phyloP scores from a whole-genome alignment of 1,284 basidiomycete genomes.

The Ceratobasidium sp. region DNA sequence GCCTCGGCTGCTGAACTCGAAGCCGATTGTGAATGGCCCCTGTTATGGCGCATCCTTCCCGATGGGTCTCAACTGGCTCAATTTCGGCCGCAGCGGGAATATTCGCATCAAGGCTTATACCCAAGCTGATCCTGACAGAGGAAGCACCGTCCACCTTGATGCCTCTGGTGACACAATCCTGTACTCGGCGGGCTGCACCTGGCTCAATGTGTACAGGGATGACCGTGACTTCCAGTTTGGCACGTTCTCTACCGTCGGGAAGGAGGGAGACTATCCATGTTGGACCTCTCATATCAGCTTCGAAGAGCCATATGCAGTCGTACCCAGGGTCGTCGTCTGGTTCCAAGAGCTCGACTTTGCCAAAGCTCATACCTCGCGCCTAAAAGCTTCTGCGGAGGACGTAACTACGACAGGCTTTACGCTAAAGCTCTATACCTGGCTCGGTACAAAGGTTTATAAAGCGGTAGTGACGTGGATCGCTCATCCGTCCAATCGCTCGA shows the following conservation, averaged over 20 bases:
- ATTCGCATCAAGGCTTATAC: conserved; percentile 15
- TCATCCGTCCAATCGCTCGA: conserved; percentile 25
- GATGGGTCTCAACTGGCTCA: conserved; percentile 37
- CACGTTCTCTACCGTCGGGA: conserved; percentile 13
- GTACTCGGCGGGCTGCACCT: conserved; percentile 25
- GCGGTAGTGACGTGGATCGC: conserved; percentile 45
- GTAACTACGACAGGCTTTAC: conserved; percentile 43
- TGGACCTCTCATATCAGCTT: conserved; percentile 10
- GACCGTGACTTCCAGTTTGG: conserved; percentile 42
- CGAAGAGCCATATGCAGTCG: conserved; percentile 25
- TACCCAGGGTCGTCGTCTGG: conserved; percentile 43
- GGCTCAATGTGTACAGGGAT: conserved; percentile 20
- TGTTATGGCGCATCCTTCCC: not conserved
- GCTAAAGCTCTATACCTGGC: conserved; percentile 42
- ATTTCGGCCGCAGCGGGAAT: conserved; percentile 16
- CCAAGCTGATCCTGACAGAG: not conserved
- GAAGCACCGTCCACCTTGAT: conserved; percentile 12
- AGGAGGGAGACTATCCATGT: not conserved
- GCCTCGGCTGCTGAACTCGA: too few relatives aligned
- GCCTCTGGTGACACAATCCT: conserved; percentile 27
- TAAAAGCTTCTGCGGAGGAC: conserved; percentile 10
- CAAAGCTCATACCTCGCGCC: conserved; percentile 26
- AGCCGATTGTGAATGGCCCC: not conserved
- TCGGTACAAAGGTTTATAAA: conserved; percentile 24
- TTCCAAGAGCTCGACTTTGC: conserved; percentile 21